Conservation (phyloP, 192 early-diverging fungal genomes). For the Coemansia sp. region DNA sequence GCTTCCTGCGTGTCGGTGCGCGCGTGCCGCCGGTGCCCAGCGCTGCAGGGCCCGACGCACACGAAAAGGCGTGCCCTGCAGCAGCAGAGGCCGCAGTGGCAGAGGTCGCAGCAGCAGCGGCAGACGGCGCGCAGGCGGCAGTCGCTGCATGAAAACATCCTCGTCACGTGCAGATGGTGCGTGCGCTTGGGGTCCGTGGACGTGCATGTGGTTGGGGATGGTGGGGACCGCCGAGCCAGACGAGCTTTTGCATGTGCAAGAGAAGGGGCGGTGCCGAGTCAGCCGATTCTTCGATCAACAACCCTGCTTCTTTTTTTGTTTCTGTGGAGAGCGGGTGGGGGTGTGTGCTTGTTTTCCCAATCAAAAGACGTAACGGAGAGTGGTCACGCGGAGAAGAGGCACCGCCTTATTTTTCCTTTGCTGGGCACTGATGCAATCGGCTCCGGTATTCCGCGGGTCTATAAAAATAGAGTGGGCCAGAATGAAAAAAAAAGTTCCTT, state of each 20-base stretch:
- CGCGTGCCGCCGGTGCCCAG: conserved; percentile 11
- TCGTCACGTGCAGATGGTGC: no score
- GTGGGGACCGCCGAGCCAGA: no score
- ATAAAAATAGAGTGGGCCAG: not conserved
- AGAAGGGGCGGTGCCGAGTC: no score
- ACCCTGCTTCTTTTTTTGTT: not conserved
- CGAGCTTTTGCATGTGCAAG: no score
- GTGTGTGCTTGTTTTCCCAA: not conserved
- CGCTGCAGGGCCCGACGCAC: conserved; percentile 22
- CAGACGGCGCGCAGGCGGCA: not conserved
- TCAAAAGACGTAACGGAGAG: no score
- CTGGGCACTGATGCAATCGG: not conserved
- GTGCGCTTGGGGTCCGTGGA: not conserved
- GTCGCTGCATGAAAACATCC: not conserved
- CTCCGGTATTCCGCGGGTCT: not conserved
- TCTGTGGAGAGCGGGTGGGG: not conserved
- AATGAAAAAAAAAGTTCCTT: not conserved
- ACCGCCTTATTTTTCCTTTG: no score
- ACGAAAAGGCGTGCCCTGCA: not conserved
- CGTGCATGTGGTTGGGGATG: no score
- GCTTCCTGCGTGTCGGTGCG: conserved; percentile 33
- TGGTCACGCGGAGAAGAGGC: no score
- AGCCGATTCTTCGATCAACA: no score
- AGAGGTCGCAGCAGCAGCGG: no score
- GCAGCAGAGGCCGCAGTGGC: no score